Evolutionary conservation across 2,329 filamentous ascomycete species (phyloP), one percentile per base, ranked within the genome.

Genomic region (Calonectria multiphialidica): DNA sequence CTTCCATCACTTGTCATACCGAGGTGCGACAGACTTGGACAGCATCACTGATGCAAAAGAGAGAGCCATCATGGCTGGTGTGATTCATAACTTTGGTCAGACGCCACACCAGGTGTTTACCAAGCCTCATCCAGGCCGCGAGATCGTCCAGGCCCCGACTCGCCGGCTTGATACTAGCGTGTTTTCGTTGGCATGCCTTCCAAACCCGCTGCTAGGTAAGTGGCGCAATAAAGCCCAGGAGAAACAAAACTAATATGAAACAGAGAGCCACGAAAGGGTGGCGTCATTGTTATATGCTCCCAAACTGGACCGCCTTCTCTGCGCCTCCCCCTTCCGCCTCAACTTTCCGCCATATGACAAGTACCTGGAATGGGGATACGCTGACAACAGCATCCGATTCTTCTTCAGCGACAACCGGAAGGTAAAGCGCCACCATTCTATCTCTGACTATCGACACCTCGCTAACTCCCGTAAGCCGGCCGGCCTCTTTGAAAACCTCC

Each of bases 81-180:
- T 98, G 77, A 98, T 99, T 78, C 96, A 99, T 84, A 98, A 98
- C 78, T 99, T 99, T 83, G 97, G 97, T 0, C 97, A 99, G 82
- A 99, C 97, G 1, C 97, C 97, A 2, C 94, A 97, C 78, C 97
- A 99, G 82, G 93, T 98, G 18, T 99, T 98, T 82, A 90, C 91
- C 53, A 93, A 93, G 71, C 88, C 93, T 15, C 97, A 99, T 82
- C 92, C 94, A 4, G 85, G 90, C n/a, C 90, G 93, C 16, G 95
- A 98, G 75, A 90, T 94, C 68, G 84, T 89, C 5, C 87, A 90
- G 25, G 90, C 92, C 67, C 92, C 91, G 6, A 86, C 89, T 3
- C 91, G 90, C 69, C 90, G 95, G 68, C 87, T 99, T 0, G 96
- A 99, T 82, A 93, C 91, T 0, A 90, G 93, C 0, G 92, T 95